Evolutionary conservation across 2,329 filamentous ascomycete species (phyloP).

Genomic region (Alternaria ventricosa): DNA sequence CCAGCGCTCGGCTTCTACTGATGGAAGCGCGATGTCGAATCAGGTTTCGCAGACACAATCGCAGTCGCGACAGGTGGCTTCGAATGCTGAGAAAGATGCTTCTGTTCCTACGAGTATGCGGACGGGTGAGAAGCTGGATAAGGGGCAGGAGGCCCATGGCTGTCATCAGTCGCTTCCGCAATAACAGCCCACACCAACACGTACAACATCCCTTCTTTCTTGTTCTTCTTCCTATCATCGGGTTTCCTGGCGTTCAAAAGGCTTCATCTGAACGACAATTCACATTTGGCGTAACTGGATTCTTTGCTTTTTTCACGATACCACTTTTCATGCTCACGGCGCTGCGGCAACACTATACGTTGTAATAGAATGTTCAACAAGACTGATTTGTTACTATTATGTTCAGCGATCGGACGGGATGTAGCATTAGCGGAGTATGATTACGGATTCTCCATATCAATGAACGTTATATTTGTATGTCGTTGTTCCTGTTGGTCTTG

Average conservation of each 20-base stretch:
- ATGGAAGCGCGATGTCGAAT: neutral
- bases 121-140: neutral
- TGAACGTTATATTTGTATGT: too few species aligned
- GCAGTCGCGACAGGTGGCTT: neutral
- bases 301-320: neutral
- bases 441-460: too few species aligned
- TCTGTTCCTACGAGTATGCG: neutral
- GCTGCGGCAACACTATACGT: neutral
- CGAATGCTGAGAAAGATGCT: neutral
- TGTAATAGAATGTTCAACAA: neutral
- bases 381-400: neutral
- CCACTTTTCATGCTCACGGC: neutral
- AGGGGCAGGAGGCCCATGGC: neutral
- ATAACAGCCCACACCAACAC: neutral
- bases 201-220: too few species aligned
- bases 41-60: neutral
- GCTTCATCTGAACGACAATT: neutral
- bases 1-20: neutral
- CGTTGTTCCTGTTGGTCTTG: too few species aligned
- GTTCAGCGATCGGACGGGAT: neutral
- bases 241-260: neutral
- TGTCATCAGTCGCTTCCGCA: conserved; percentile 1
- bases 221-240: neutral
- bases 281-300: too few species aligned
- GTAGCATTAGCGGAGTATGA: neutral